Conservation (phyloP, 805 yeast genomes). For the Cyberlindnera sargentensis region DNA sequence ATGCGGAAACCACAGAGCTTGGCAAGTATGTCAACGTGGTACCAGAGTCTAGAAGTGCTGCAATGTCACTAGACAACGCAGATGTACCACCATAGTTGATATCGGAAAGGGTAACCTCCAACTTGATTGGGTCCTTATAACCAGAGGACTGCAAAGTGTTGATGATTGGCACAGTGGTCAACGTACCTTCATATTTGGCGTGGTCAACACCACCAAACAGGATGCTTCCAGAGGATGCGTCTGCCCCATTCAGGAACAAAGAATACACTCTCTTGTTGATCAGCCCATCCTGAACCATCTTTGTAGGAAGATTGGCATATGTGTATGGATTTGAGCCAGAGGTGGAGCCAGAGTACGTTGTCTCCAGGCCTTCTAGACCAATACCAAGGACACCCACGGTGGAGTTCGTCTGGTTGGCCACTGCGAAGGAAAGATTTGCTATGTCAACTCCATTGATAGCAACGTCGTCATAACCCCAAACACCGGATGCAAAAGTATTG, state of each 20-base stretch:
- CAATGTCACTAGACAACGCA: slow-evolving; percentile 4
- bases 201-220: slow-evolving; percentile 71
- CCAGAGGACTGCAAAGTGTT: slow-evolving; percentile 24
- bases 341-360: slow-evolving; percentile 37
- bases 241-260: slow-evolving; percentile 43
- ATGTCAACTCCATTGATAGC: slow-evolving; percentile 46
- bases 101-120: slow-evolving; percentile 38
- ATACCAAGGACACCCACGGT: slow-evolving; percentile 66
- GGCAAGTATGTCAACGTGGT: slow-evolving; percentile 42
- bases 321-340: slow-evolving; percentile 23
- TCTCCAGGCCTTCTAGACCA: slow-evolving; percentile 64
- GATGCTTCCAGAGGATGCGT: slow-evolving; percentile 42
- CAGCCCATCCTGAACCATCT: slow-evolving; percentile 50
- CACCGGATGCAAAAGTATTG: slow-evolving; percentile 27
- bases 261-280: slow-evolving; percentile 55
- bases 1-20: slow-evolving; percentile 23
- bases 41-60: slow-evolving; percentile 40
- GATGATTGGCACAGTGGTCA: slow-evolving; percentile 41
- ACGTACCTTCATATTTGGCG: slow-evolving; percentile 48
- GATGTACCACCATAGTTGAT: slow-evolving; percentile 5
- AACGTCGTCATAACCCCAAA: slow-evolving; percentile 47
- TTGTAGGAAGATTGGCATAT: slow-evolving; percentile 63
- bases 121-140: slow-evolving; percentile 33
- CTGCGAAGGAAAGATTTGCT: slow-evolving; percentile 57
- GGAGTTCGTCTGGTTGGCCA: slow-evolving; percentile 60